Conservation (phyloP, 1,284 basidiomycete species). For the Abortiporus biennis region DNA sequence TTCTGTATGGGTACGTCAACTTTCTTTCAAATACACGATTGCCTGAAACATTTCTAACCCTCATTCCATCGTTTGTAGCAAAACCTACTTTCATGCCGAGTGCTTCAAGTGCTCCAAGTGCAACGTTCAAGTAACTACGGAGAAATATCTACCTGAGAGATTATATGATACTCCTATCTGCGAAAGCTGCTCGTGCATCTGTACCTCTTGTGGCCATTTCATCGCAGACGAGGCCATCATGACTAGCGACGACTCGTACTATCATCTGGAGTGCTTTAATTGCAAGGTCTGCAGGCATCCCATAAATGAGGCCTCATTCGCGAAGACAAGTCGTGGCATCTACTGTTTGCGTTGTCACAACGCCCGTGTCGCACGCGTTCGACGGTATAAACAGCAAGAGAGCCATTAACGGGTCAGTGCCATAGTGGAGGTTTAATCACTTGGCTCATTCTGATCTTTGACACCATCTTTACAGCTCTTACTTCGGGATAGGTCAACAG, state of each 20-base stretch:
- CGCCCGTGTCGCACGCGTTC: slow-evolving; percentile 88
- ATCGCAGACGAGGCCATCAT: slow-evolving; percentile 98
- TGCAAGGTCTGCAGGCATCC: slow-evolving; percentile 92
- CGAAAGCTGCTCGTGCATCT: slow-evolving; percentile 94
- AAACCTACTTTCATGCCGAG: slow-evolving; percentile 79
- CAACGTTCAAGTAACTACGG: slow-evolving; percentile 74
- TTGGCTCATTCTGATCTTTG: too few species aligned
- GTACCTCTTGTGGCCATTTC: slow-evolving; percentile 86
- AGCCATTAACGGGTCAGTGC: slow-evolving; percentile 40
- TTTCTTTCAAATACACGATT: too few species aligned
- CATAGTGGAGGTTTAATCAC: slow-evolving; percentile 8
- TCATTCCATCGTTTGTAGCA: slow-evolving; percentile 43
- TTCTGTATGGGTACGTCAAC: too few species aligned
- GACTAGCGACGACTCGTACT: slow-evolving; percentile 98
- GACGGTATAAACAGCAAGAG: slow-evolving; percentile 83
- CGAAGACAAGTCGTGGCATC: slow-evolving; percentile 96
- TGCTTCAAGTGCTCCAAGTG: slow-evolving; percentile 86
- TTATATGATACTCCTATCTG: slow-evolving; percentile 97
- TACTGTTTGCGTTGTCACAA: slow-evolving; percentile 99
- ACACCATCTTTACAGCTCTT: too few species aligned
- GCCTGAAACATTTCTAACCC: slow-evolving; percentile 11
- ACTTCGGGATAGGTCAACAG: too few species aligned
- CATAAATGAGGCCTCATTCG: slow-evolving; percentile 97
- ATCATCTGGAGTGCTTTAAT: slow-evolving; percentile 97
- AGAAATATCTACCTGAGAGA: slow-evolving; percentile 91